Base-by-base conservation (phyloP, 2,329 filamentous ascomycete genomes). In the Hypoxylon sp. region DNA sequence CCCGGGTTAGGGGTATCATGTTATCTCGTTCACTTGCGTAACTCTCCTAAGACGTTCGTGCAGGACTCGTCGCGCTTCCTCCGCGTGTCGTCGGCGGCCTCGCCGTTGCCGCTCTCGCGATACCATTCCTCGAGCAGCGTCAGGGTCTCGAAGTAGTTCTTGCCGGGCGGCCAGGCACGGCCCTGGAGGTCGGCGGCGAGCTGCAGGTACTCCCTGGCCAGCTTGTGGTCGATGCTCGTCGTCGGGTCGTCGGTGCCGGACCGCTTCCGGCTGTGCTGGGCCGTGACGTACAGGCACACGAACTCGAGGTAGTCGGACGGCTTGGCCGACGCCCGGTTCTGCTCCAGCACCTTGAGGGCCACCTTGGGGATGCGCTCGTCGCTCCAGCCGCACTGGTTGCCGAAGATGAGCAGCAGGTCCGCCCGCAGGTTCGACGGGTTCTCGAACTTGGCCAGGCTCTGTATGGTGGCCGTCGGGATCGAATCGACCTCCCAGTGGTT, bases 91-190 rank as follows among this genome's bases (percentile, higher is more conserved):
- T 66, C 58, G 8, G 68, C 68, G 37, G 62, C 59, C 29, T 51
- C 42, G 13, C 63, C 27, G 41, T 70, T 63, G 26, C 62, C 61
- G 4, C 65, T 67, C 42, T 70, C 67, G 18, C 41, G 59, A 31
- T 68, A 62, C 68, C 68, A 70, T 8, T 37, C 26, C 50, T 68
- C 65, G 31, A 70, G 64, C 17, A 66, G 56, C 18, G 55, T 60
- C 13, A 69, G n/a, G 2, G 67, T 67, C 52, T 69, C 67, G 38
- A 67, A 66, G 47, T 69, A 70, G 20, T 70, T 69, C 56, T 69
- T 68, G 5, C 65, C 67, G 1, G 56, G 52, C n/a, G 55, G 54
- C 67, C 67, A 69, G 13, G 65, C 56, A 11, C 62, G 49, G 10
- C 38, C 38, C 59, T 69, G 68, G n/a, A 70, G 62, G 17, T 69